Base-by-base conservation (phyloP, 306 rosid genomes). In the Betula pendula region DNA sequence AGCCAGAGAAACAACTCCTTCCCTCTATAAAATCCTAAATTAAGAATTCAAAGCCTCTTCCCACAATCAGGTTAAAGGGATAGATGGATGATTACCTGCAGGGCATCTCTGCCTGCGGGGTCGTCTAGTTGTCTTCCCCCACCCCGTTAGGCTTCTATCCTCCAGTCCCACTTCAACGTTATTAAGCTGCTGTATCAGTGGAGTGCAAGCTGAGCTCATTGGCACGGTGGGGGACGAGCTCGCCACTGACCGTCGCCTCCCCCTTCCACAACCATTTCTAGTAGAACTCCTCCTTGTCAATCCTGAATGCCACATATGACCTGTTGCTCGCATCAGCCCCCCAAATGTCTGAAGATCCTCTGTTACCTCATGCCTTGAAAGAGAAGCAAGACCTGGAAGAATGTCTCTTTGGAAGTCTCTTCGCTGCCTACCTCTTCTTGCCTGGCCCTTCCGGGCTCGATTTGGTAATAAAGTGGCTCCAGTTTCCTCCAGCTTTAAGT, bases 351-450 rank as follows among this genome's bases (percentile, higher is more conserved):
- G 99, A 79, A 95, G 90, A 88, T 95, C 99, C 83, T 92, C 99
- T 7, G 97, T 95, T 59, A 95, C 97, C 87, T 95, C 97, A 40
- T 92, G 95, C 89, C 99, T 90, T 17, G 97, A 92, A 70, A 95
- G 79, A 73, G 99, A 88, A 13, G 87, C 68, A 40, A 95, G 96
- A 68, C 97, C 93, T 0, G 99, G 99, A 77, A 95, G 97, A 79
- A 95, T 92, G 81, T 95, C 99, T 90, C 93, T 87, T 83, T 95
- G 99, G 86, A 95, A 95, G 79, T 95, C 99, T 89, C 97, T 88
- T 73, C 95, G 81, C 87, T 92, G 97, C 86, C 97, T 85, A 73
- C 99, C 97, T 81, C 99, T 84, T 83, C 97, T 89, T 44, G 92
- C 86, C 19, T 90, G 96, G 19, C 97, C 99, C 80, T 75, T 95